A percentile compares a stretch with the other conserved stretches of the same genome.
These are phyloP conservation scores for Russula foetens DNA, from an alignment of 768 basidiomycete species.

Conservation along the genomic window DNA sequence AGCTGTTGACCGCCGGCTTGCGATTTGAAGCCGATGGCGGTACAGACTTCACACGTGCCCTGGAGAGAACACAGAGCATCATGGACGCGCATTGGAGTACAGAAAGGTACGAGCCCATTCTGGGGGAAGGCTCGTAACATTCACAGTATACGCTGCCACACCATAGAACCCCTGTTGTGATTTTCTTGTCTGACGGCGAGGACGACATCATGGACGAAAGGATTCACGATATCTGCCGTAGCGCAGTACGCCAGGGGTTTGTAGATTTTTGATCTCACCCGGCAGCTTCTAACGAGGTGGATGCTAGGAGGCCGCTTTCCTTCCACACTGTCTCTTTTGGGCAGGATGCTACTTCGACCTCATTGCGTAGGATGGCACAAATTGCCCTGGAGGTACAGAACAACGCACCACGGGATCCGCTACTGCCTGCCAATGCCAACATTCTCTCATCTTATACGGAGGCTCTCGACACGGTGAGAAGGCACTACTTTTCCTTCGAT, in stretches of 20 bases:
- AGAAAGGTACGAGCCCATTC: slow-evolving; percentile 34
- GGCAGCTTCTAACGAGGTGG: neutral
- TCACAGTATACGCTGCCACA: slow-evolving; percentile 7
- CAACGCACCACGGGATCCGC: slow-evolving; percentile 35
- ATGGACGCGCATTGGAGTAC: slow-evolving; percentile 45
- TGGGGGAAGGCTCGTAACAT: neutral
- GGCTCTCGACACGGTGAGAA: slow-evolving; percentile 26
- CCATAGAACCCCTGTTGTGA: slow-evolving; percentile 40
- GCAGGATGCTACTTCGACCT: slow-evolving; percentile 23
- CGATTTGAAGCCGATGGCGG: slow-evolving; percentile 28
- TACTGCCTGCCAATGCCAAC: slow-evolving; percentile 2
- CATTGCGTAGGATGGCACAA: slow-evolving; percentile 42
- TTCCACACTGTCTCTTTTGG: slow-evolving; percentile 57
- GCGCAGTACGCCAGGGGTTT: slow-evolving; percentile 40
- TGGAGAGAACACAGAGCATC: slow-evolving; percentile 29
- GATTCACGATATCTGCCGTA: slow-evolving; percentile 36
- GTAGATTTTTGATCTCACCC: neutral
- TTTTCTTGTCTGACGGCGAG: slow-evolving; percentile 54
- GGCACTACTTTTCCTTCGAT: too few relatives aligned
- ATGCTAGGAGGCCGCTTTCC: slow-evolving; percentile 43
- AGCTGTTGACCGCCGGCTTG: slow-evolving; percentile 36
- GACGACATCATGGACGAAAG: slow-evolving; percentile 32
- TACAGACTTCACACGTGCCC: slow-evolving; percentile 38
- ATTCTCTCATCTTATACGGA: slow-evolving; percentile 34
- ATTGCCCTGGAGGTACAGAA: slow-evolving; percentile 43